Evolutionary conservation across 2,329 filamentous ascomycete species (phyloP).

Genomic region (Trichothecium sympodiale): DNA sequence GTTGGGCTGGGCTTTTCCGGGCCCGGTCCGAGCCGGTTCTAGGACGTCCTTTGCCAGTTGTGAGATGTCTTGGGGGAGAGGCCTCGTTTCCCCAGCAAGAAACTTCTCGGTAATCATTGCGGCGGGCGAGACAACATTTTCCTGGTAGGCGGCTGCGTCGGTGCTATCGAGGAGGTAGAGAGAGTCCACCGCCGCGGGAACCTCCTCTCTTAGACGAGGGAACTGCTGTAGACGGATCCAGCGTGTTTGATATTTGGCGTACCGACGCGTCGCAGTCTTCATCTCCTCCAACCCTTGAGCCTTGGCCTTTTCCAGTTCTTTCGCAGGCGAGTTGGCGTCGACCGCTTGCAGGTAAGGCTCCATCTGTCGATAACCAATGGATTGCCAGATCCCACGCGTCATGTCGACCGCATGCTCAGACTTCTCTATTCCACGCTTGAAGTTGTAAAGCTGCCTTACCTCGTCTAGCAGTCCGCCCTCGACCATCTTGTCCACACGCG

Average conservation of each 20-base stretch:
- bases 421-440: conserved; percentile 21
- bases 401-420: conserved; percentile 52
- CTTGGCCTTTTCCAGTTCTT: conserved; percentile 44
- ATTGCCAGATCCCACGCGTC: conserved; percentile 85
- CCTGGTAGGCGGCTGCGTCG: conserved; percentile 48
- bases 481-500: conserved; percentile 77
- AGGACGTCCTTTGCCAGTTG: conserved; percentile 42
- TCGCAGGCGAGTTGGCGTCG: conserved; percentile 13
- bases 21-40: conserved; percentile 12
- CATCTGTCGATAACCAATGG: conserved; percentile 93
- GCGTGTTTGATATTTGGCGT: conserved; percentile 71
- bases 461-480: conserved; percentile 39
- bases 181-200: conserved; percentile 35
- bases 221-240: conserved; percentile 84
- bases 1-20: conserved; percentile 17
- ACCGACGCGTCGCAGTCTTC: conserved; percentile 75
- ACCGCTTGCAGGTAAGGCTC: conserved; percentile 53
- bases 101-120: conserved; percentile 51
- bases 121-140: conserved; percentile 56
- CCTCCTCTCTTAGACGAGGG: conserved; percentile 49
- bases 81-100: conserved; percentile 44
- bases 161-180: conserved; percentile 78
- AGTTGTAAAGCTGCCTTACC: conserved; percentile 31
- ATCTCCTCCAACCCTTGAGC: conserved; percentile 57
- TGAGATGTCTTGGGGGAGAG: conserved; percentile 37